phyloP scores from a whole-genome alignment of 108 stramenopile genomes.

The Mediolabrus comicus region DNA sequence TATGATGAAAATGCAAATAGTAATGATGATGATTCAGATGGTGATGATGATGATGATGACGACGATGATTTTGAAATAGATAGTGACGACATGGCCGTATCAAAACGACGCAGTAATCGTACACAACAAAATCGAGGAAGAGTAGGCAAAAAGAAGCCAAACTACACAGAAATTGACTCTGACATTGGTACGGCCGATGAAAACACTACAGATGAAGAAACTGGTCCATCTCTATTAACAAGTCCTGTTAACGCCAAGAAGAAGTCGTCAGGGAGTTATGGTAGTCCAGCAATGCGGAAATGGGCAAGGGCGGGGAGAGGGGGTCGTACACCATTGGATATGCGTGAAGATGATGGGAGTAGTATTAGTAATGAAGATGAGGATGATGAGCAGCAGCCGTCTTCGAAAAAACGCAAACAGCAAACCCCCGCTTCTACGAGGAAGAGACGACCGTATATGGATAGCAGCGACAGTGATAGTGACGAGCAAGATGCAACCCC shows the following conservation, averaged over 20 bases:
- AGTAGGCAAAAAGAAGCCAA: constrained; percentile 1
- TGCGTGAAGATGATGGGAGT: constrained; percentile 38
- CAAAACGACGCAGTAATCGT: not conserved
- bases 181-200: constrained; percentile 44
- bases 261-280: constrained; percentile 8
- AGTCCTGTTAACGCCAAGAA: constrained; percentile 20
- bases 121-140: not conserved
- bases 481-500: not conserved
- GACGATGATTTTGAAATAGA: constrained; percentile 32
- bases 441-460: not conserved
- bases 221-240: constrained; percentile 15
- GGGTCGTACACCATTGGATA: constrained; percentile 39
- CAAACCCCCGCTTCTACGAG: not conserved
- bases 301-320: constrained; percentile 8
- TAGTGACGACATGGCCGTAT: constrained; percentile 25
- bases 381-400: not conserved
- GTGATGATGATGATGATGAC: constrained; percentile 26
- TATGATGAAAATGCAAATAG: constrained; percentile 18
- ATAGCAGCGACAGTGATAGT: constrained; percentile 7
- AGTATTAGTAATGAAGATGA: constrained; percentile 21
- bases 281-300: constrained; percentile 19
- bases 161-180: constrained; percentile 18
- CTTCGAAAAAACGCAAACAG: not conserved
- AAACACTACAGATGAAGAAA: constrained; percentile 26
- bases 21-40: constrained; percentile 15